Evolutionary conservation across 176 grass and related monocot species (phyloP), one percentile per base, ranked within the genome.

Genomic region (Raddia guianensis): DNA sequence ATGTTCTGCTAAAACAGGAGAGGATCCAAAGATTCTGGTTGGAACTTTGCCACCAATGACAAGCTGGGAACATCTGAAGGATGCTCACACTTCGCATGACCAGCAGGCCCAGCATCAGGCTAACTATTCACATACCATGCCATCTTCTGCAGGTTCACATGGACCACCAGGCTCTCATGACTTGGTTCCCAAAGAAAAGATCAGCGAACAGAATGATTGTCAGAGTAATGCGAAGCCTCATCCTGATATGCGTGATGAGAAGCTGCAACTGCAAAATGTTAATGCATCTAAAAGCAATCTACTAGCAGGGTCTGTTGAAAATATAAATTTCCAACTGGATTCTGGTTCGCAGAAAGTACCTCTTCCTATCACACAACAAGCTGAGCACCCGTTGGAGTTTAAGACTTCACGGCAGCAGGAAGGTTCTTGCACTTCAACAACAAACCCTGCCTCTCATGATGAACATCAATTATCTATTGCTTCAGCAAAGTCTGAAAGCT

Each of bases 201-300:
- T 68, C 85, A 70, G 47, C 32, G 55, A 80, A 79, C 55, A 78
- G 86, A 85, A 80, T 18, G 79, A 42, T 62, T 10, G 9, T 67
- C 87, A 63, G 73, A 81, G 49, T 87, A 78, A 77, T 74, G 78
- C 66, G 46, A 66, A 82, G 20, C 61, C 14, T 37, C 32, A 80
- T 75, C 70, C 80, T 88, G 91, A 82, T 9, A 37, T 35, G 49
- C 80, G 43, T 70, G 74, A 43, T 79, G 72, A 2, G 16, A 85
- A 80, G 83, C 79, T 86, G 49, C 86, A 94, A 66, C 72, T 83
- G 67, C 85, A 73, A 76, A 87, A 72, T 66, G 68, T 80, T 77
- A 89, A 75, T 74, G 68, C 80, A 70, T 83, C 83, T 67, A 78
- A 76, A 70, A 49, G 81, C 81, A 85, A 77, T 72, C 19, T 37